Evolutionary conservation across 2,329 filamentous ascomycete species (phyloP).

Genomic region (Macrophomina pseudophaseolina): DNA sequence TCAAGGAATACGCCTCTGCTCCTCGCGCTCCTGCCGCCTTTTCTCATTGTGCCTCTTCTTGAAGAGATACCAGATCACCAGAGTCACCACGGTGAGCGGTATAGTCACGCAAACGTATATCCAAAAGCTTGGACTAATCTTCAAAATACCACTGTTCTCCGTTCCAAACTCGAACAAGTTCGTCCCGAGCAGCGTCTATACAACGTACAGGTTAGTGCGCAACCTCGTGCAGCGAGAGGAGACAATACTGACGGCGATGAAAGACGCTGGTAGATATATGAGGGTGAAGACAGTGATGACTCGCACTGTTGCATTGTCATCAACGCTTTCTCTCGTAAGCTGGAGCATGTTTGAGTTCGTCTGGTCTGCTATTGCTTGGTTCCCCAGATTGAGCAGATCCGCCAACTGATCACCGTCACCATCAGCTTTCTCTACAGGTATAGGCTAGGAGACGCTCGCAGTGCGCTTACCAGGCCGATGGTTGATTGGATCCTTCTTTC

Average conservation of each 20-base stretch:
- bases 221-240: neutral
- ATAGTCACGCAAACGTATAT: conserved; percentile 28
- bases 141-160: conserved; percentile 5
- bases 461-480: conserved; percentile 26
- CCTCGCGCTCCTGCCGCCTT: neutral
- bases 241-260: conserved; percentile 27
- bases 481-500: conserved; percentile 27
- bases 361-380: conserved; percentile 27
- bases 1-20: neutral
- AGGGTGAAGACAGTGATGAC: conserved; percentile 31
- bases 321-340: conserved; percentile 28
- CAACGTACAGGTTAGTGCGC: neutral
- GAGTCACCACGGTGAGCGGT: conserved; percentile 28
- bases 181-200: conserved; percentile 29
- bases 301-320: conserved; percentile 29
- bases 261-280: conserved; percentile 32
- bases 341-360: conserved; percentile 29
- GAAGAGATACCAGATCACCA: conserved; percentile 23
- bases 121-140: conserved; percentile 27
- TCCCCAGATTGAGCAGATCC: conserved; percentile 27
- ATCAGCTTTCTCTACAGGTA: too few species aligned
- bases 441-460: too few species aligned
- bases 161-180: conserved; percentile 29
- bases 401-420: conserved; percentile 13
- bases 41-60: conserved; percentile 14